A percentile compares a stretch with the other conserved stretches of the same genome.
phyloP scores from a whole-genome alignment of 2,329 filamentous ascomycete genomes.

The Colletotrichum sp. region DNA sequence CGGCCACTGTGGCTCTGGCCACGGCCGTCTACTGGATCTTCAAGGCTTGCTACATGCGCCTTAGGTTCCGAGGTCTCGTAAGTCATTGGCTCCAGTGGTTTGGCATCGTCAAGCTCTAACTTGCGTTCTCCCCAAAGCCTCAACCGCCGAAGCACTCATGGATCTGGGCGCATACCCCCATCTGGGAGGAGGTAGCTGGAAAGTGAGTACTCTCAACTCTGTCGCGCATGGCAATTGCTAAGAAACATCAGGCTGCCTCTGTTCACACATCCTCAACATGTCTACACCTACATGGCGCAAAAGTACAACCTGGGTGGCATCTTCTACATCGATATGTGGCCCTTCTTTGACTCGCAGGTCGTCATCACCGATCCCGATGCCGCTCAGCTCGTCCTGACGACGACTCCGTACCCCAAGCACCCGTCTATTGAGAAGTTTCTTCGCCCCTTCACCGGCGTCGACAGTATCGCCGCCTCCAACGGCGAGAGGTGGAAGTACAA shows the following conservation, averaged over 20 bases:
- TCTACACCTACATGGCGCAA: constrained; percentile 26
- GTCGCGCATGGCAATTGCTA: neutral
- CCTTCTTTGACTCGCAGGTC: constrained; percentile 29
- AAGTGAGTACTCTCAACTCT: neutral
- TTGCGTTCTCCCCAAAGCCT: neutral
- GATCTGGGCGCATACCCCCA: constrained; percentile 25
- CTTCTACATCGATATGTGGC: constrained; percentile 35
- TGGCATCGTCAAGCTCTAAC: accelerated
- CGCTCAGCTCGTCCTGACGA: constrained; percentile 26
- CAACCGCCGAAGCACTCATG: constrained; percentile 23
- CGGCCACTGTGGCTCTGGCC: constrained; percentile 9
- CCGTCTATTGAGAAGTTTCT: constrained; percentile 23
- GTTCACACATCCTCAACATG: constrained; percentile 26
- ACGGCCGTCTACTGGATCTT: constrained; percentile 11
- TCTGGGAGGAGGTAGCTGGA: constrained; percentile 19
- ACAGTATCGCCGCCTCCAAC: constrained; percentile 28
- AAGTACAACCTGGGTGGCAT: constrained; percentile 30
- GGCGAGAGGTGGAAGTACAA: constrained; percentile 32
- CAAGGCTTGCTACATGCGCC: constrained; percentile 10
- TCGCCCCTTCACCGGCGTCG: constrained; percentile 24
- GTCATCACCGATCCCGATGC: constrained; percentile 30
- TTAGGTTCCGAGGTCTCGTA: constrained; percentile 12
- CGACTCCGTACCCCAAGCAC: constrained; percentile 24
- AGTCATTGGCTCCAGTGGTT: neutral
- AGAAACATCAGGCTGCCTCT: constrained; percentile 13